A percentile compares a stretch with the other conserved stretches of the same genome.
phyloP scores from a whole-genome alignment of 495 filamentous ascomycete genomes.

The Aspergillus panamensis region DNA sequence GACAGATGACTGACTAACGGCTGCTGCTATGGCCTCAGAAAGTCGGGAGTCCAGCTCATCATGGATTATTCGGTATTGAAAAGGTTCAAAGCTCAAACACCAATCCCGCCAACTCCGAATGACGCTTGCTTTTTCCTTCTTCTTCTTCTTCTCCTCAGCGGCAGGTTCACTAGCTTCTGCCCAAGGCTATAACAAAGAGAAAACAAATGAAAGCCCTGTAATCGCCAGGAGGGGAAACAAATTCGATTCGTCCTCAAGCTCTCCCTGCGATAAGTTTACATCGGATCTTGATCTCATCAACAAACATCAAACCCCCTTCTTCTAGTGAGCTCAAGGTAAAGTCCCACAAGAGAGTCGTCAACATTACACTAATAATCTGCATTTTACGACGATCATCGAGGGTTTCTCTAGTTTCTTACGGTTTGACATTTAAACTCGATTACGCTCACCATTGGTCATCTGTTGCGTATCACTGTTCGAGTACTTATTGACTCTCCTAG shows the following conservation, averaged over 20 bases:
- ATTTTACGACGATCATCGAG: too few species aligned
- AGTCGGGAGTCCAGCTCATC: background rate
- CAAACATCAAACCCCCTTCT: too few species aligned
- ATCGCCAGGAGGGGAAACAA: background rate
- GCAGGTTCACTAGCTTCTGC: slow-evolving; percentile 16
- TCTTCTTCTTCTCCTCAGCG: slow-evolving; percentile 16
- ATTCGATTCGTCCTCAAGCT: background rate
- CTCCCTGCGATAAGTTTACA: background rate
- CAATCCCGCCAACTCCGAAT: slow-evolving; percentile 22
- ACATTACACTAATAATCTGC: too few species aligned
- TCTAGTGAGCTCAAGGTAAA: too few species aligned
- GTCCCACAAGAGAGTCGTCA: too few species aligned
- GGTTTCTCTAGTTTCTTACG: background rate
- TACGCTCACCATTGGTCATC: background rate
- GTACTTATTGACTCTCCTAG: too few species aligned
- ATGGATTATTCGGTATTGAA: background rate
- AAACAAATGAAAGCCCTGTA: background rate
- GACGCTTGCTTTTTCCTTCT: slow-evolving; percentile 19
- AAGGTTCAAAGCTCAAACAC: slow-evolving; percentile 15
- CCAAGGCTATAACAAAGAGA: slow-evolving; percentile 8
- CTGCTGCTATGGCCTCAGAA: background rate
- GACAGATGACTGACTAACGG: background rate
- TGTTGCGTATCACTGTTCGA: background rate
- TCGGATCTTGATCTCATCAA: background rate
- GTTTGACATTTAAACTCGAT: background rate